Evolutionary conservation across 148 eudicot species (phyloP).

Genomic region (Gaultheria prostrata): DNA sequence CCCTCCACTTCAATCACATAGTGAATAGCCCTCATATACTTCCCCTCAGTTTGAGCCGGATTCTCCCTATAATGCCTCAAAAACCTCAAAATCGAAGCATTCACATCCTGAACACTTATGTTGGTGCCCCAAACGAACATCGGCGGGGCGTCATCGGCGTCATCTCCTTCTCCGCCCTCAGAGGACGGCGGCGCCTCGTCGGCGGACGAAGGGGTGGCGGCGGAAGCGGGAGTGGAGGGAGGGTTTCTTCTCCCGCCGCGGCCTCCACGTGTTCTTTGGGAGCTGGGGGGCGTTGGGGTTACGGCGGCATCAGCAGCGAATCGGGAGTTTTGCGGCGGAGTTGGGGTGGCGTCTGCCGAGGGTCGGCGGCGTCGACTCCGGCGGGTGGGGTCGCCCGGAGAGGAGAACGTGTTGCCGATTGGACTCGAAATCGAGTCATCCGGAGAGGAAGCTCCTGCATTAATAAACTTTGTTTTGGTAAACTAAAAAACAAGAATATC

Average conservation of each 20-base stretch:
- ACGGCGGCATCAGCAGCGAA: constrained; percentile 26
- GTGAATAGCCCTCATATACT: constrained; percentile 67
- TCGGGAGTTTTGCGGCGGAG: constrained; percentile 28
- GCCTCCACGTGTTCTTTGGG: constrained; percentile 19
- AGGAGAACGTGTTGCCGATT: constrained; percentile 68
- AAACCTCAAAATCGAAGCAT: constrained; percentile 72
- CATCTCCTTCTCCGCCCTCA: constrained; percentile 67
- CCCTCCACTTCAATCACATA: constrained; percentile 83
- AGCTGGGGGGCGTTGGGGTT: constrained; percentile 37
- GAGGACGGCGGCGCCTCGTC: constrained; percentile 58
- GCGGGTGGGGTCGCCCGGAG: constrained; percentile 45
- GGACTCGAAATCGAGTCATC: constrained; percentile 74
- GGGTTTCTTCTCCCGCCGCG: constrained; percentile 24
- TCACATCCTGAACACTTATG: constrained; percentile 89
- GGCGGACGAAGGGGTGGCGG: constrained; percentile 44
- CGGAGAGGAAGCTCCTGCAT: constrained; percentile 75
- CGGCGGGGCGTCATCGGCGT: constrained; percentile 67
- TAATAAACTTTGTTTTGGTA: too few relatives aligned
- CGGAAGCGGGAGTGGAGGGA: constrained; percentile 22
- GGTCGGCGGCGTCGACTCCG: constrained; percentile 40
- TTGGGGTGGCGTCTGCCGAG: constrained; percentile 28
- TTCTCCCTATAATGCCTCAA: constrained; percentile 68
- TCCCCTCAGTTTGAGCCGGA: constrained; percentile 58
- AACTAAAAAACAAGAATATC: too few relatives aligned
- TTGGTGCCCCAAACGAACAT: constrained; percentile 97